These are phyloP conservation scores for Anisodus tanguticus DNA, from an alignment of 257 asterid species.

Conservation along the genomic window DNA sequence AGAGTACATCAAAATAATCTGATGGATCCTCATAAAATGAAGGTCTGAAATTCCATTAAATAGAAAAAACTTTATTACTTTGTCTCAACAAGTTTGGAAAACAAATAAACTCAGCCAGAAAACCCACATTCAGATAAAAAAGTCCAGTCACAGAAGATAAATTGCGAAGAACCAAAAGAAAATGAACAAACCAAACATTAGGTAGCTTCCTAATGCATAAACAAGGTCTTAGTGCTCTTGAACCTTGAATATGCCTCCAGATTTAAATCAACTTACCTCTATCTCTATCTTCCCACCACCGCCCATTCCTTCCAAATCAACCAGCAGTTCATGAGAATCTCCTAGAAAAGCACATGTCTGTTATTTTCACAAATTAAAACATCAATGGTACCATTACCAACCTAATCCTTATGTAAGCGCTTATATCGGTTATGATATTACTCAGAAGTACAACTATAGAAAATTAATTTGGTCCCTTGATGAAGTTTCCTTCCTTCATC, in stretches of 20 bases:
- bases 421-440: not conserved
- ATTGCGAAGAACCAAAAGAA: not conserved
- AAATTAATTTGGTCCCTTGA: slow-evolving; percentile 9
- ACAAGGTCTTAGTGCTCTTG: not conserved
- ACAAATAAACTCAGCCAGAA: slow-evolving; percentile 4
- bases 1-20: not conserved
- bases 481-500: not conserved
- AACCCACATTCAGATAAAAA: not conserved
- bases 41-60: not conserved
- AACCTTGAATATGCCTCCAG: slow-evolving; percentile 22
- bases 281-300: slow-evolving; percentile 96
- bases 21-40: not conserved
- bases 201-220: slow-evolving; percentile 19
- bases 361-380: slow-evolving; percentile 31
- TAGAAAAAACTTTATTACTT: not conserved
- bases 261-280: slow-evolving; percentile 63
- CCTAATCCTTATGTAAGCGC: not conserved
- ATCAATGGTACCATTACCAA: not conserved
- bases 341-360: slow-evolving; percentile 57
- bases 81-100: not conserved
- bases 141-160: not conserved
- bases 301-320: slow-evolving; percentile 98
- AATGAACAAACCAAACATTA: not conserved
- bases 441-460: not conserved
- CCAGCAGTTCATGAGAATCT: slow-evolving; percentile 69